Conservation (phyloP, 208 protist species). For the Wallacemonas sp. region DNA sequence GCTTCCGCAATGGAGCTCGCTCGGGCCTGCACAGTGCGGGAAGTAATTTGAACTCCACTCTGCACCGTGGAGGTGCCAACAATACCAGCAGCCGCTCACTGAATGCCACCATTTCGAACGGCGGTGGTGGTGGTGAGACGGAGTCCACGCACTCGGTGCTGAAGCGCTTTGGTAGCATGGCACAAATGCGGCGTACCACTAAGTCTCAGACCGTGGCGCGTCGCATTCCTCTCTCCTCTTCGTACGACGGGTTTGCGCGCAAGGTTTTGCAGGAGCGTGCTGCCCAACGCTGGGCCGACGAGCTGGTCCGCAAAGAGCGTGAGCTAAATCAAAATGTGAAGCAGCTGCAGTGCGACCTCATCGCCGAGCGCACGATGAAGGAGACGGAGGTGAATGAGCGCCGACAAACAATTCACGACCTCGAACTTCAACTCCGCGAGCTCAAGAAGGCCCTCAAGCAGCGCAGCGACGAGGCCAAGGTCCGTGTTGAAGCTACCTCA, state of each 20-base stretch:
- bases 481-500: conserved; percentile 54
- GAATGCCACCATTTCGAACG: conserved; percentile 6
- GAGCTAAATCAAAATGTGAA: conserved; percentile 94
- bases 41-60: conserved; percentile 16
- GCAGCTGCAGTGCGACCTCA: conserved; percentile 86
- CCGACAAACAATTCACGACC: conserved; percentile 44
- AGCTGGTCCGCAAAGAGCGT: conserved; percentile 80
- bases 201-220: conserved; percentile 27
- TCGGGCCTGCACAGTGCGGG: conserved; percentile 13
- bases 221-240: conserved; percentile 71
- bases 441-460: conserved; percentile 68
- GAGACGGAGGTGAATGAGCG: conserved; percentile 84
- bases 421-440: conserved; percentile 69
- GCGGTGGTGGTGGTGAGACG: background rate
- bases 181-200: conserved; percentile 47
- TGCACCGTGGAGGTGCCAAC: conserved; percentile 15
- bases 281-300: conserved; percentile 89
- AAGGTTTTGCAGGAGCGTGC: conserved; percentile 85
- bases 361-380: conserved; percentile 65
- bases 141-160: conserved; percentile 18
- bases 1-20: conserved; percentile 19
- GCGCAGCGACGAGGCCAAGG: conserved; percentile 68
- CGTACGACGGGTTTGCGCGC: conserved; percentile 72
- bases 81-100: conserved; percentile 18
- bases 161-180: conserved; percentile 66